Evolutionary conservation across 2,329 filamentous ascomycete species (phyloP).

Genomic region (Fulvia fulva): DNA sequence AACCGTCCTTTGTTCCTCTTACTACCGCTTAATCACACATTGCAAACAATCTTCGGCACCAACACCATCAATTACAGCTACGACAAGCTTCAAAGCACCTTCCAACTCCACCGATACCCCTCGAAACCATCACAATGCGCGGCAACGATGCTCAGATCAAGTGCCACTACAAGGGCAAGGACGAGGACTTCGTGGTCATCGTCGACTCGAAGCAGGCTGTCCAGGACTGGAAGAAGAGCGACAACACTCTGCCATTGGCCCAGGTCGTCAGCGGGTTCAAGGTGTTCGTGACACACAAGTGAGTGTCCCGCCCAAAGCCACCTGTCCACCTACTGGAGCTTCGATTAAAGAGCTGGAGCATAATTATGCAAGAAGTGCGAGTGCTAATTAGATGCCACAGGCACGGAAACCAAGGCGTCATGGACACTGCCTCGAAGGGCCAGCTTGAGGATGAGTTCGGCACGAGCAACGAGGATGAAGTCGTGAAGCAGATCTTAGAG

Average conservation of each 20-base stretch:
- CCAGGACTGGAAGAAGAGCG: constrained; percentile 71
- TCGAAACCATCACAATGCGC: constrained; percentile 40
- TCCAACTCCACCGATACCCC: background rate
- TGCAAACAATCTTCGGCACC: background rate
- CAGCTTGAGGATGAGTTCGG: constrained; percentile 83
- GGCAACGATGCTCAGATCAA: constrained; percentile 69
- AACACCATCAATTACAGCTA: background rate
- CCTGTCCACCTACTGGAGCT: constrained; percentile 1
- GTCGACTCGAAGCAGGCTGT: constrained; percentile 59
- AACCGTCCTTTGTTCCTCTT: background rate
- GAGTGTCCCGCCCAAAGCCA: constrained; percentile 38
- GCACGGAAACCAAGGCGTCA: constrained; percentile 77
- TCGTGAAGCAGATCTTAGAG: constrained; percentile 76
- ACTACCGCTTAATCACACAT: background rate
- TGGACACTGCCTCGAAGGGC: constrained; percentile 71
- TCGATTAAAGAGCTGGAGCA: background rate
- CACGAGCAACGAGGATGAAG: constrained; percentile 72
- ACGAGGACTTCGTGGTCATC: constrained; percentile 67
- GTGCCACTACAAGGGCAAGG: constrained; percentile 77
- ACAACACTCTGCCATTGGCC: constrained; percentile 72
- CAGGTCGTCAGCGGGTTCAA: constrained; percentile 86
- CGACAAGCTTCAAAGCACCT: background rate
- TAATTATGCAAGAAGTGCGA: background rate
- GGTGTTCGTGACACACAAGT: constrained; percentile 88
- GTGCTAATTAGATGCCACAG: constrained; percentile 42